Conservation (phyloP, 2,329 filamentous ascomycete genomes). For the Amauroascus niger region DNA sequence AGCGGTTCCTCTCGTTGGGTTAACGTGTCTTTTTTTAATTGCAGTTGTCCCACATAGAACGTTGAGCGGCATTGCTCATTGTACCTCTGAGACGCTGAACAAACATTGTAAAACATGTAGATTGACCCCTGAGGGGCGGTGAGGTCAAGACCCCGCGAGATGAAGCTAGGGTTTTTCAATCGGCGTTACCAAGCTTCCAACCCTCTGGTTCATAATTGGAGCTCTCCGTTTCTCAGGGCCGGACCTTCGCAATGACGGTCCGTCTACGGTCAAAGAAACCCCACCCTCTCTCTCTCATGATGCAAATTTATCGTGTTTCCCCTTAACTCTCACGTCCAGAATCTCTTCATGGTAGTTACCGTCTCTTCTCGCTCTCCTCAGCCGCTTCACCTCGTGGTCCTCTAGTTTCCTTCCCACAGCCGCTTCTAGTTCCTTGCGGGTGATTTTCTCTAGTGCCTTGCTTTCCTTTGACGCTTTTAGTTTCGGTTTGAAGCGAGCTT, state of each 20-base stretch:
- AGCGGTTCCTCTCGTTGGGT: neutral
- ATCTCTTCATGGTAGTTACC: slow-evolving; percentile 84
- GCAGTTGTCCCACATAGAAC: no score
- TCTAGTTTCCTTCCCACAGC: slow-evolving; percentile 65
- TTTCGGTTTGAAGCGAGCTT: slow-evolving; percentile 83
- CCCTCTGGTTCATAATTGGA: neutral
- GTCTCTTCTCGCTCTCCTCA: slow-evolving; percentile 75
- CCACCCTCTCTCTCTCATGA: slow-evolving; percentile 16
- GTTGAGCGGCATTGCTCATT: neutral
- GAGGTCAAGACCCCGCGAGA: neutral
- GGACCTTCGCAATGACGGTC: neutral
- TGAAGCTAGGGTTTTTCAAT: neutral
- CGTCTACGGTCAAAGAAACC: neutral
- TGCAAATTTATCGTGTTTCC: slow-evolving; percentile 78
- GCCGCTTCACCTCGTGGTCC: slow-evolving; percentile 72
- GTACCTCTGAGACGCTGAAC: neutral
- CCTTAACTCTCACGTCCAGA: slow-evolving; percentile 79
- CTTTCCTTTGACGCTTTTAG: slow-evolving; percentile 71
- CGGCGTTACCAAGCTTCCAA: neutral
- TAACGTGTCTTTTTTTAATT: no score
- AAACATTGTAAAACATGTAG: neutral
- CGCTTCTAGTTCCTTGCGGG: slow-evolving; percentile 71
- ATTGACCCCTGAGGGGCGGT: neutral
- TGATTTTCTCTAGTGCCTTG: slow-evolving; percentile 76
- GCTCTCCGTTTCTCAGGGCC: neutral